phyloP scores from a whole-genome alignment of 805 yeast genomes.

The Pichia manshurica region DNA sequence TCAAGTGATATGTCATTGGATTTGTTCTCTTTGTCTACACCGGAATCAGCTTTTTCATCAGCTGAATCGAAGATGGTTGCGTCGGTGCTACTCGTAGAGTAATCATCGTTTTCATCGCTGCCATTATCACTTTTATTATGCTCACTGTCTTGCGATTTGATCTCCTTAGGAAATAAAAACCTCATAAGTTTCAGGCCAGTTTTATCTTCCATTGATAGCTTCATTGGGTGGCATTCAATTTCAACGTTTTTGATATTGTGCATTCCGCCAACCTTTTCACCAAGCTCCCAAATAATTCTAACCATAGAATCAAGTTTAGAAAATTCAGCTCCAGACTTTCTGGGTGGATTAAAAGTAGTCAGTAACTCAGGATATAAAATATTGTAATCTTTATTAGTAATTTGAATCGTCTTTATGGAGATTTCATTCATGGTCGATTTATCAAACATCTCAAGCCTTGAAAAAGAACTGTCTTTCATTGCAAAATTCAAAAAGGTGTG shows the following conservation, averaged over 20 bases:
- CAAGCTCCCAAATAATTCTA: slow-evolving; percentile 65
- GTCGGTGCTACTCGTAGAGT: not conserved
- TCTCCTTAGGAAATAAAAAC: slow-evolving; percentile 59
- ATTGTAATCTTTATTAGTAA: slow-evolving; percentile 53
- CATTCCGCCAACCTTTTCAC: slow-evolving; percentile 85
- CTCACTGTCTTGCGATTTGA: slow-evolving; percentile 1
- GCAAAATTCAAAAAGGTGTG: slow-evolving; percentile 65
- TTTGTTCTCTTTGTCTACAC: not conserved
- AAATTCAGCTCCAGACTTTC: slow-evolving; percentile 15
- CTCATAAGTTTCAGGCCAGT: slow-evolving; percentile 57
- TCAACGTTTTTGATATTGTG: slow-evolving; percentile 65
- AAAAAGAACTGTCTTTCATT: slow-evolving; percentile 53
- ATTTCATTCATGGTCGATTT: slow-evolving; percentile 62
- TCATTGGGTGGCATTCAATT: slow-evolving; percentile 58
- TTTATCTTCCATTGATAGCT: slow-evolving; percentile 64
- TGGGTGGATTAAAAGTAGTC: slow-evolving; percentile 37
- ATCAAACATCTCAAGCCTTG: slow-evolving; percentile 56
- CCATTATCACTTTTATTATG: not conserved
- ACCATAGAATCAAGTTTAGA: slow-evolving; percentile 31
- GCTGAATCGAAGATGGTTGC: not conserved
- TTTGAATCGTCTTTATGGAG: slow-evolving; percentile 57
- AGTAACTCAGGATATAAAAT: slow-evolving; percentile 68
- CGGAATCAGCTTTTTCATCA: not conserved
- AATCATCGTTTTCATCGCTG: not conserved
- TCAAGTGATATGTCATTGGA: not conserved